A percentile compares a stretch with the other conserved stretches of the same genome.
Evolutionary conservation across 768 basidiomycete species (phyloP).

Genomic region (Tricholomella constricta): DNA sequence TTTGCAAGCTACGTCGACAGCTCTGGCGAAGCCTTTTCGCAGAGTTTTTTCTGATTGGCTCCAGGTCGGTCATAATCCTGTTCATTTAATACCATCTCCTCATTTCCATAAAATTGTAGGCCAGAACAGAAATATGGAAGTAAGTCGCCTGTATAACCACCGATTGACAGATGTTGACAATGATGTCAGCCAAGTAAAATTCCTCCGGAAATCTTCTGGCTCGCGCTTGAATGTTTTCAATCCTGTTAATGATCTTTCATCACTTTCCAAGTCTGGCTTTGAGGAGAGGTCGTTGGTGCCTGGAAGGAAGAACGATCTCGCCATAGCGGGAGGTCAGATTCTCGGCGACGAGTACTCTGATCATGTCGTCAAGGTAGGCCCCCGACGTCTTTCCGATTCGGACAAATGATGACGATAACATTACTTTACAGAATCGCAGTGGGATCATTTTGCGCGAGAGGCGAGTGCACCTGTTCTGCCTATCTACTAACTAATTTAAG

Average conservation of each 20-base stretch:
- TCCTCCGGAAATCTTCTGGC: constrained; percentile 79
- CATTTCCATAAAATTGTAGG: constrained; percentile 32
- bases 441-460: constrained; percentile 93
- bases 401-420: neutral
- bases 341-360: constrained; percentile 95
- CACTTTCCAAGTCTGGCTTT: constrained; percentile 70
- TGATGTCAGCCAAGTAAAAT: constrained; percentile 72
- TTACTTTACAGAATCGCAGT: constrained; percentile 66
- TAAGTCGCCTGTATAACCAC: constrained; percentile 39
- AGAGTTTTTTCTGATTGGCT: constrained; percentile 86
- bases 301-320: constrained; percentile 74
- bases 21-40: constrained; percentile 52
- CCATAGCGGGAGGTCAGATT: constrained; percentile 79
- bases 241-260: constrained; percentile 86
- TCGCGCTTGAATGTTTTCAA: constrained; percentile 88
- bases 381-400: neutral
- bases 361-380: constrained; percentile 80
- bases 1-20: constrained; percentile 87
- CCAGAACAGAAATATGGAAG: constrained; percentile 93
- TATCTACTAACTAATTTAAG: neutral
- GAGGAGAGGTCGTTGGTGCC: constrained; percentile 57
- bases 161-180: neutral
- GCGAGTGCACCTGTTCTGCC: constrained; percentile 35
- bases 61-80: constrained; percentile 52
- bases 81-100: neutral